Evolutionary conservation across 176 grass and related monocot species (phyloP).

Genomic region (Zoysia japonica): DNA sequence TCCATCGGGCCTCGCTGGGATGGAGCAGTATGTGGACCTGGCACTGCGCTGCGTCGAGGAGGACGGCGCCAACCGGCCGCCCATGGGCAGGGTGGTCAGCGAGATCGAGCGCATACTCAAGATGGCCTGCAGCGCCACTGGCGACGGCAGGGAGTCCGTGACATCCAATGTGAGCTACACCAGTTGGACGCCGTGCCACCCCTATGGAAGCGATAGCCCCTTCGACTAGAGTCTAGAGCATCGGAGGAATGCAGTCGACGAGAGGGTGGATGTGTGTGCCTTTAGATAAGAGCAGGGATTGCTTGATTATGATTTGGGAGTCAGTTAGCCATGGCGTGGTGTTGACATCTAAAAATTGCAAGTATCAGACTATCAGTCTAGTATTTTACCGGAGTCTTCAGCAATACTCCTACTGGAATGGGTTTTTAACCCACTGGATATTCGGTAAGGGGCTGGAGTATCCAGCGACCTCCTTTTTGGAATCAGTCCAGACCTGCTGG

Average conservation of each 20-base stretch:
- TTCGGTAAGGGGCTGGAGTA: no score
- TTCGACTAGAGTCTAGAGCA: slow-evolving; percentile 49
- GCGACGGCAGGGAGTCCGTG: slow-evolving; percentile 20
- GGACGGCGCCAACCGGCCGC: slow-evolving; percentile 47
- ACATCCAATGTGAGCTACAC: slow-evolving; percentile 48
- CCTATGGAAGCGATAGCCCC: slow-evolving; percentile 43
- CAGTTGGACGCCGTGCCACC: slow-evolving; percentile 49
- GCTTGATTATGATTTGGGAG: no score
- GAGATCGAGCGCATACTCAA: slow-evolving; percentile 67
- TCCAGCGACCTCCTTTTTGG: no score
- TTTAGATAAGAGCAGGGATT: no score
- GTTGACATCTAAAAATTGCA: no score
- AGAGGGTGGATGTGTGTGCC: not conserved
- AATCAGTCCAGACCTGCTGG: no score
- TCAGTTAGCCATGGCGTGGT: no score
- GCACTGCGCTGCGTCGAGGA: slow-evolving; percentile 71
- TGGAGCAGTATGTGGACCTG: slow-evolving; percentile 61
- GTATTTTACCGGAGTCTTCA: no score
- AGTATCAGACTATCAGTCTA: no score
- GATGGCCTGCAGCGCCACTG: slow-evolving; percentile 49
- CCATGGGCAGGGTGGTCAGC: slow-evolving; percentile 62
- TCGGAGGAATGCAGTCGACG: slow-evolving; percentile 34
- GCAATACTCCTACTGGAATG: no score
- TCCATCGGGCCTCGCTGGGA: slow-evolving; percentile 31
- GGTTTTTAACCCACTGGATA: no score